phyloP scores from a whole-genome alignment of 257 asterid genomes.

The Anisodus tanguticus region DNA sequence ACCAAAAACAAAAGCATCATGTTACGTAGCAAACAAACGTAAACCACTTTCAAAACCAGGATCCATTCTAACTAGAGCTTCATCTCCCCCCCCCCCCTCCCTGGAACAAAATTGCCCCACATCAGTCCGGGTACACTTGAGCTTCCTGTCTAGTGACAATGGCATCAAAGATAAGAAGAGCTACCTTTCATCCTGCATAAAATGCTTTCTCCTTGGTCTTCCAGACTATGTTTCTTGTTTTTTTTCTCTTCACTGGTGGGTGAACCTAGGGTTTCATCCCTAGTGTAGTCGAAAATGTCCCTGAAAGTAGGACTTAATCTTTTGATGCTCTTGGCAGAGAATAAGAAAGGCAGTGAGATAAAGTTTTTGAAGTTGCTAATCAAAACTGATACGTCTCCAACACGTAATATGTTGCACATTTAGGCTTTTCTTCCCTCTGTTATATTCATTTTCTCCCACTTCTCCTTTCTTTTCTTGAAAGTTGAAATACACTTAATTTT shows the following conservation, averaged over 20 bases:
- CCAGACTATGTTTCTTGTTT: background rate
- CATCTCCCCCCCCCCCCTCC: background rate
- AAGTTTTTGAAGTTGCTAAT: background rate
- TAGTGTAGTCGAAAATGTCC: conserved; percentile 2
- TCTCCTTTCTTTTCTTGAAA: conserved; percentile 24
- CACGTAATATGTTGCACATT: background rate
- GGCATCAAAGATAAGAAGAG: background rate
- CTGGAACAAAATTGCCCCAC: background rate
- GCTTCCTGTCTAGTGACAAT: background rate
- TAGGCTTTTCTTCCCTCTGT: background rate
- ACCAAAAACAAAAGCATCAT: background rate
- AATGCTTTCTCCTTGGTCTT: conserved; percentile 8
- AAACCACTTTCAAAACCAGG: background rate
- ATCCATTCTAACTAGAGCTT: background rate
- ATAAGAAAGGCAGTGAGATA: conserved; percentile 3
- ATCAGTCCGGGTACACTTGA: background rate
- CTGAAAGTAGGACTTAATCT: background rate
- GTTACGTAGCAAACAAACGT: background rate
- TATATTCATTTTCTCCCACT: background rate
- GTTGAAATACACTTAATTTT: conserved; percentile 14
- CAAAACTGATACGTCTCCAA: conserved; percentile 19
- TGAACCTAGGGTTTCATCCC: conserved; percentile 1
- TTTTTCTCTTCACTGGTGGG: background rate
- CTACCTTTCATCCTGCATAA: background rate
- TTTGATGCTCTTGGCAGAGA: conserved; percentile 10